These are phyloP conservation scores for Tremella yokohamensis DNA, from an alignment of 768 basidiomycete genomes.

Conservation along the genomic window DNA sequence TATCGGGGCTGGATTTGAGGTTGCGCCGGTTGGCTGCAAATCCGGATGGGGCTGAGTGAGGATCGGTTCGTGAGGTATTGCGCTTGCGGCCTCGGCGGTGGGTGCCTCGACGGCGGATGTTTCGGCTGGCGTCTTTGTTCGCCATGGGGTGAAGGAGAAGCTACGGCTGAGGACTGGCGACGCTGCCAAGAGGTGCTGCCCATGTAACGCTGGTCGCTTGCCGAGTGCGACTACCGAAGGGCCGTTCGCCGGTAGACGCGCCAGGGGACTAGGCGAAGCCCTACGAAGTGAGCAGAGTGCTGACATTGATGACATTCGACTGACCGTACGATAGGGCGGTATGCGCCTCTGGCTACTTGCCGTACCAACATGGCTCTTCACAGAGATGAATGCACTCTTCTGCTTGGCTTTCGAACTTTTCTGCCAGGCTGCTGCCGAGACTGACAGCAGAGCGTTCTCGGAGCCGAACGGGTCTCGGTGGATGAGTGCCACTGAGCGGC, in stretches of 20 bases:
- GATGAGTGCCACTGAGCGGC: too few species aligned
- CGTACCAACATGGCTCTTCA: too few species aligned
- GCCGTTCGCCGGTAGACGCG: background rate
- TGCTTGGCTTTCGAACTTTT: too few species aligned
- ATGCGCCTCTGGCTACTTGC: too few species aligned
- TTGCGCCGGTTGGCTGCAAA: conserved; percentile 11
- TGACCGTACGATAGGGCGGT: background rate
- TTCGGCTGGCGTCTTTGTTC: too few species aligned
- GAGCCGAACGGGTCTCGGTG: too few species aligned
- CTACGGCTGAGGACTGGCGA: background rate
- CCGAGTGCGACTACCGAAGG: conserved; percentile 34
- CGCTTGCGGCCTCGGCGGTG: background rate
- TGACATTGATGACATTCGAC: background rate
- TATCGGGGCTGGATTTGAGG: conserved; percentile 2
- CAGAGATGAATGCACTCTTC: too few species aligned
- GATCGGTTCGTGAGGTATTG: conserved; percentile 27
- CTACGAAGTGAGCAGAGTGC: background rate
- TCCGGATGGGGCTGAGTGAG: conserved; percentile 32
- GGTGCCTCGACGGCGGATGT: conserved; percentile 5
- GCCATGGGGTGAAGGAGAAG: conserved; percentile 7
- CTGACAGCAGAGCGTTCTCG: too few species aligned
- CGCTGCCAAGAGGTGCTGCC: too few species aligned
- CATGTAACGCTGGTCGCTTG: conserved; percentile 19
- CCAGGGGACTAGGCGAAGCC: too few species aligned
- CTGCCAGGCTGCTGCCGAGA: too few species aligned